A percentile compares a stretch with the other conserved stretches of the same genome.
phyloP scores from a whole-genome alignment of 1,284 basidiomycete genomes.

The Puccinia novopanici region DNA sequence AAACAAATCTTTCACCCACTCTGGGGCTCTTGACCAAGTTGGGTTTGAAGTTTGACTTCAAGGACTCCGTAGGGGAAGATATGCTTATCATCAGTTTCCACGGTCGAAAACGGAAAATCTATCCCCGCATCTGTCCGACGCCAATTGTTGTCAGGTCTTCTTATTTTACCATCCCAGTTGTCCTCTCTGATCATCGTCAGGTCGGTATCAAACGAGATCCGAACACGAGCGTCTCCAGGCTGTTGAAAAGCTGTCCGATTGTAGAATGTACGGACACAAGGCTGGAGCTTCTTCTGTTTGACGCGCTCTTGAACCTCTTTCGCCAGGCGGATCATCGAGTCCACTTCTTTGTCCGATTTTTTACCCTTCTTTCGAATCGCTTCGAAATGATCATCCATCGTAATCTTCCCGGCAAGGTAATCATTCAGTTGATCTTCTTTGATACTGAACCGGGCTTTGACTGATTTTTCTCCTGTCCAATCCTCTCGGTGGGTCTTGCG shows the following conservation, averaged over 20 bases:
- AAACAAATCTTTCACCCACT: constrained; percentile 93
- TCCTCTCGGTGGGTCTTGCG: constrained; percentile 98
- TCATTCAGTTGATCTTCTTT: constrained; percentile 93
- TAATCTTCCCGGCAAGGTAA: constrained; percentile 85
- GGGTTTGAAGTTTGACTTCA: constrained; percentile 96
- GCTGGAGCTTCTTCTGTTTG: constrained; percentile 76
- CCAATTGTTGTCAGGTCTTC: constrained; percentile 81
- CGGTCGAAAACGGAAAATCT: constrained; percentile 73
- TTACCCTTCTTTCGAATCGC: constrained; percentile 85
- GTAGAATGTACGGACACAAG: constrained; percentile 97
- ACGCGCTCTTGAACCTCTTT: constrained; percentile 93
- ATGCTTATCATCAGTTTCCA: constrained; percentile 79
- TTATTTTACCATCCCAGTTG: constrained; percentile 83
- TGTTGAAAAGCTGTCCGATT: constrained; percentile 98
- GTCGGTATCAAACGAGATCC: constrained; percentile 97
- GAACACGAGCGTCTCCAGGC: constrained; percentile 93
- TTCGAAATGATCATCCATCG: constrained; percentile 91
- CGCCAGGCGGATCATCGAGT: constrained; percentile 92
- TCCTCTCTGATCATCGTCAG: constrained; percentile 92
- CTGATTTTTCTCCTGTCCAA: constrained; percentile 99
- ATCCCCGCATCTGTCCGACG: constrained; percentile 90
- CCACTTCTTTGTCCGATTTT: constrained; percentile 89
- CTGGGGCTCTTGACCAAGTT: constrained; percentile 93
- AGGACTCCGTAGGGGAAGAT: constrained; percentile 89
- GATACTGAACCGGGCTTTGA: constrained; percentile 95